Evolutionary conservation across 1,139 yeast genomes (phyloP), one percentile per base, ranked within the genome.

Genomic region (Scheffersomyces insectosa): DNA sequence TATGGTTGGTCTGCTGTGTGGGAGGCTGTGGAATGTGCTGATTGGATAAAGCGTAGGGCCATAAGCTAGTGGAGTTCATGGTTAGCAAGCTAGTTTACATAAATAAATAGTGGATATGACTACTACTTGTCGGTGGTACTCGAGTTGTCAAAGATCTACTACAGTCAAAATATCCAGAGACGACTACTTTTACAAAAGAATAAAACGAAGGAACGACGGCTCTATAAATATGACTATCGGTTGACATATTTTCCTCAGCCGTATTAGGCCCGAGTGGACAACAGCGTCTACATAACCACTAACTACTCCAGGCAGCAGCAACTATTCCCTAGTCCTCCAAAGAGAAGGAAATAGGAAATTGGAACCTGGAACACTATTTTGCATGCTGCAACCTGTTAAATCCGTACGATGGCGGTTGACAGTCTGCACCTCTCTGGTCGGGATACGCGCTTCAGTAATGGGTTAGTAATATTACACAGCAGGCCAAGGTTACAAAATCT

Each of bases 21-120:
- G 38, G 33, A 8, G 13, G 36, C 36, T 13, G 33, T 15, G 20
- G 41, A 20, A 27, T 36, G 41, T 23, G 34, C 28, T 31, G 41
- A 38, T 23, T 31, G 33, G 30, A 31, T 28, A 38, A 31, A 32
- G 36, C 40, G 36, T 34, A 38, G 7, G 34, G 11, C 10, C 20
- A 31, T 14, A 13, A 31, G 25, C 25, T 20, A 20, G 34, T 13
- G 20, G 34, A 31, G 34, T 31, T 38, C 40, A 38, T 38, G 9
- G 14, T 32, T 20, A 20, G 25, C 3, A 20, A 20, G 25, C 25
- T 20, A 20, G 6, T 20, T 20, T 20, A 20, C 25, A 20, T 20
- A 20, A 20, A 20, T 34, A 34, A 34, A 14, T 34, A 10, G 28
- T 33, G 37, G 29, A 30, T 30, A 30, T 10, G 12, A 29, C 32